Percentiles rank a stretch among this genome's conserved stretches.
Conservation (phyloP, 208 protist species). For the Strigomonas culicis region DNA sequence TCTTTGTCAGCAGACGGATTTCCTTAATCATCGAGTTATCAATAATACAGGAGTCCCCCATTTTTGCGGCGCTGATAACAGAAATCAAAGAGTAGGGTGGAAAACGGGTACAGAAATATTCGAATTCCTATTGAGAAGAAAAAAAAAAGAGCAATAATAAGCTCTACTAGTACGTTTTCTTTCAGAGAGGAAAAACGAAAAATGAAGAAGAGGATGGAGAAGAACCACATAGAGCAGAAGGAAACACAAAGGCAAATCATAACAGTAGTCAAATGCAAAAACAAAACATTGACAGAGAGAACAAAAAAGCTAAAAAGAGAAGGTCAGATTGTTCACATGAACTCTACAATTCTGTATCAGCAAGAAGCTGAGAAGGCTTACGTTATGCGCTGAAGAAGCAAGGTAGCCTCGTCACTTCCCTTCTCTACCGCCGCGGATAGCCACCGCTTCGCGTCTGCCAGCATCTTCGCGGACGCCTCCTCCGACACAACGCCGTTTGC, state of each 20-base stretch:
- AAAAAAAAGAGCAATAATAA: slow-evolving; percentile 5
- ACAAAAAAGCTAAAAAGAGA: neutral
- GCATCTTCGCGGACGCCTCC: slow-evolving; percentile 21
- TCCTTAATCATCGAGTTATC: slow-evolving; percentile 73
- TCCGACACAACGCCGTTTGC: slow-evolving; percentile 2
- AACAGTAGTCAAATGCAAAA: neutral
- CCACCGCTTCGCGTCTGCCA: slow-evolving; percentile 37
- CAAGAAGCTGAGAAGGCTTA: no score
- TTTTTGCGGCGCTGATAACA: slow-evolving; percentile 8
- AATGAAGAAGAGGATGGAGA: slow-evolving; percentile 2
- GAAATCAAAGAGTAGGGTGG: slow-evolving; percentile 9
- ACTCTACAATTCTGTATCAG: no score
- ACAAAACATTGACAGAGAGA: neutral
- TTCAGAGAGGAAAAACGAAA: slow-evolving; percentile 6
- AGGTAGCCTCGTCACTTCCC: slow-evolving; percentile 55
- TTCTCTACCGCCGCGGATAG: slow-evolving; percentile 46
- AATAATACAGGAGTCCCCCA: slow-evolving; percentile 39
- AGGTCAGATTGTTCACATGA: no score
- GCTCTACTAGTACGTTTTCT: neutral
- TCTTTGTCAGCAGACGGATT: slow-evolving; percentile 51
- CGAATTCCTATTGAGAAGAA: neutral
- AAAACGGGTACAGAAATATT: neutral
- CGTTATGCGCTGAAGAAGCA: slow-evolving; percentile 36
- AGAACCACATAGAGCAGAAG: neutral
- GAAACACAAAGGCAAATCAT: neutral